Conservation (phyloP, 2,329 filamentous ascomycete genomes). For the Monilinia aucupariae region DNA sequence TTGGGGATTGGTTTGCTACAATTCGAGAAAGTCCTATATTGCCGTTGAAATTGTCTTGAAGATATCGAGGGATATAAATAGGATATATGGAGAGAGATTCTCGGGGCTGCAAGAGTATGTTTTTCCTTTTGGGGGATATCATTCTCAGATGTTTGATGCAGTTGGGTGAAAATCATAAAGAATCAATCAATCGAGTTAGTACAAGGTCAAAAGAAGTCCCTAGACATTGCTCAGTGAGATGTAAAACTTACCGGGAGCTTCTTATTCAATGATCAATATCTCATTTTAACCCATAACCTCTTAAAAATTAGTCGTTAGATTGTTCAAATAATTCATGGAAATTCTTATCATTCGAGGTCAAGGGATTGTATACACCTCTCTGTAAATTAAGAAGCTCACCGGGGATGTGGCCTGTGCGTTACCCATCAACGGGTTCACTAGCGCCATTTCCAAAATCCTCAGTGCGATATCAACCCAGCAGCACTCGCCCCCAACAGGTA, state of each 20-base stretch:
- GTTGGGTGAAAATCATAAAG: no score
- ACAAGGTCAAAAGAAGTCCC: no score
- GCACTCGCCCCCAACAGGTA: not conserved
- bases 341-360: not conserved
- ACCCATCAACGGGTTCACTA: not conserved
- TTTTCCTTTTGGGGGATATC: not conserved
- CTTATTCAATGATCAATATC: no score
- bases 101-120: slow-evolving; percentile 23
- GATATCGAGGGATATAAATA: slow-evolving; percentile 42
- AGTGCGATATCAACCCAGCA: not conserved
- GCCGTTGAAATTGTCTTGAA: slow-evolving; percentile 45
- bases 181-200: no score
- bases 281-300: no score
- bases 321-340: no score
- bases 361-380: no score
- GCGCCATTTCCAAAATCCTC: slow-evolving; percentile 7
- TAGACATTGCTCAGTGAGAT: no score
- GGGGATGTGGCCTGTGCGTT: not conserved
- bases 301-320: no score
- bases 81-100: slow-evolving; percentile 43
- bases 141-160: no score
- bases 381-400: no score
- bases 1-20: slow-evolving; percentile 19
- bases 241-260: no score
- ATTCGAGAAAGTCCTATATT: slow-evolving; percentile 31